Percentiles rank a stretch among this genome's conserved stretches.
These are phyloP conservation scores for Penicillium dipodomyicola DNA, from an alignment of 495 filamentous ascomycete genomes.

Conservation along the genomic window DNA sequence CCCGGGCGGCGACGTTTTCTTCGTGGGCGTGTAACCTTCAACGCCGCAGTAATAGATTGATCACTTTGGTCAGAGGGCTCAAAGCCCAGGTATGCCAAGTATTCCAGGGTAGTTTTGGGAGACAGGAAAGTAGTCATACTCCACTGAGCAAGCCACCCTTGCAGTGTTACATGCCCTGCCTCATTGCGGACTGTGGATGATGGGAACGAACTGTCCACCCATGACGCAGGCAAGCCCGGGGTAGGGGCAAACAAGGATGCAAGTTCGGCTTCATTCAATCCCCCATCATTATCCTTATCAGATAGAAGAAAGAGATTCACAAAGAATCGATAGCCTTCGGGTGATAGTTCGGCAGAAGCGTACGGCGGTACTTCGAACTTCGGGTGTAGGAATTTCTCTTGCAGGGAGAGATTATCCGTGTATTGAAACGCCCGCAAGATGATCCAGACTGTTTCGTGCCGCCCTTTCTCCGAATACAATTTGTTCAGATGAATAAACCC, in stretches of 20 bases:
- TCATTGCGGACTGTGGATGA: constrained; percentile 94
- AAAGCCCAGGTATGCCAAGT: constrained; percentile 93
- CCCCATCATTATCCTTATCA: constrained; percentile 96
- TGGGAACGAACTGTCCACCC: constrained; percentile 90
- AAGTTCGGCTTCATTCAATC: constrained; percentile 80
- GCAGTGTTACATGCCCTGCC: constrained; percentile 89
- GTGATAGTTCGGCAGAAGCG: constrained; percentile 89
- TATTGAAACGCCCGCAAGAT: constrained; percentile 96
- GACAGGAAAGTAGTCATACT: constrained; percentile 98
- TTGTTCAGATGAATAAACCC: constrained; percentile 91
- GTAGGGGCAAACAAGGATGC: constrained; percentile 88
- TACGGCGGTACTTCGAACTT: constrained; percentile 91
- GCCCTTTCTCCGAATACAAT: constrained; percentile 92
- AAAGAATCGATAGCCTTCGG: constrained; percentile 94
- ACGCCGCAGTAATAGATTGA: constrained; percentile 69
- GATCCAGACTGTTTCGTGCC: constrained; percentile 98
- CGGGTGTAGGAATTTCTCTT: constrained; percentile 87
- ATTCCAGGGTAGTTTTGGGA: constrained; percentile 90
- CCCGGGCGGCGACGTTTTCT: constrained; percentile 77
- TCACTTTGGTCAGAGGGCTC: constrained; percentile 63
- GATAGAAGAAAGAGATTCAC: constrained; percentile 93
- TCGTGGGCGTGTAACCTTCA: constrained; percentile 88
- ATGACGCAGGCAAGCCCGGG: constrained; percentile 80
- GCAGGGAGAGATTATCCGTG: constrained; percentile 86
- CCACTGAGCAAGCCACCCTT: constrained; percentile 98